Conservation (phyloP, 306 rosid genomes). For the Arachis stenosperma region DNA sequence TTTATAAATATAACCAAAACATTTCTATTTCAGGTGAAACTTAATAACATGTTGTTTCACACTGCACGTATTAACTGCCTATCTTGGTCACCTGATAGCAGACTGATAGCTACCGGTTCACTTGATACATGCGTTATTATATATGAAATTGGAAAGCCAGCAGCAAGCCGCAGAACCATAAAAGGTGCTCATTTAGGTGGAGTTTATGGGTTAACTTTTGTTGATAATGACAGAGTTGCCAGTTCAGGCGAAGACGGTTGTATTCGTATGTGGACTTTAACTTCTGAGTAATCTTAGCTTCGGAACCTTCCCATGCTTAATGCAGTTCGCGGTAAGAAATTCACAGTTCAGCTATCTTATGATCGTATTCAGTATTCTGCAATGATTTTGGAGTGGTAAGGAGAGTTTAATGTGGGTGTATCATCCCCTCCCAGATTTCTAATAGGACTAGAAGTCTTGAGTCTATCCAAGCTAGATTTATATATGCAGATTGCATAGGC, state of each 20-base stretch:
- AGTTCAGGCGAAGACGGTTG: constrained; percentile 98
- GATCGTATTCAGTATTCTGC: constrained; percentile 31
- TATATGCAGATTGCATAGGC: constrained; percentile 10
- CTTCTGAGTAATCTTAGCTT: constrained; percentile 42
- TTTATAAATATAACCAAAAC: constrained; percentile 8
- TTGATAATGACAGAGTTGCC: constrained; percentile 59
- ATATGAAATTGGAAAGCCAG: constrained; percentile 88
- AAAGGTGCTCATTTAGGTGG: constrained; percentile 96
- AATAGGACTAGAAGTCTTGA: constrained; percentile 2
- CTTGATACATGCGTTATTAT: constrained; percentile 84
- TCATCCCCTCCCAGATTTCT: constrained; percentile 23
- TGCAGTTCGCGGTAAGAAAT: constrained; percentile 38
- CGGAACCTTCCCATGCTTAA: constrained; percentile 36
- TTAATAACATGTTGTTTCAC: constrained; percentile 88
- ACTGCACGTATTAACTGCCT: constrained; percentile 93
- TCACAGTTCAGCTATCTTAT: constrained; percentile 2
- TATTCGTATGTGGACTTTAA: constrained; percentile 83
- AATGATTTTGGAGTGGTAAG: constrained; percentile 14
- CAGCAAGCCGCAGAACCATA: constrained; percentile 79
- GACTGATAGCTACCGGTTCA: constrained; percentile 88
- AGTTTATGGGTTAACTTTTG: constrained; percentile 81
- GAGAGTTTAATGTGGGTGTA: constrained; percentile 13
- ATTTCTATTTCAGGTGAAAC: constrained; percentile 71
- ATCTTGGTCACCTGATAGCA: constrained; percentile 95
- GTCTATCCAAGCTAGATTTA: constrained; percentile 3